Evolutionary conservation across 2,329 filamentous ascomycete species (phyloP).

Genomic region (Penicillium sp.): DNA sequence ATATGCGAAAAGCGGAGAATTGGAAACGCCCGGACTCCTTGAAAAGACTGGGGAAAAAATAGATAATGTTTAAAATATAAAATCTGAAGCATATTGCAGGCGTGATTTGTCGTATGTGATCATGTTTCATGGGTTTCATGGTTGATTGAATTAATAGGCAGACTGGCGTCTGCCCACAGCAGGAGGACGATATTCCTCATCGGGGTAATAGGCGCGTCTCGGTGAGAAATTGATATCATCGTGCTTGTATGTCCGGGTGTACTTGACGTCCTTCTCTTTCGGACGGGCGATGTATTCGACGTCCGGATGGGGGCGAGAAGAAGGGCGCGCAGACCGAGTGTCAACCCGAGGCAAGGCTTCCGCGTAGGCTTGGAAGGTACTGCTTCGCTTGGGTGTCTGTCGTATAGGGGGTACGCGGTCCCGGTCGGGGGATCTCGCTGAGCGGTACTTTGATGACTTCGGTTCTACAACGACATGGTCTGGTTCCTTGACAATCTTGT

Average conservation of each 20-base stretch:
- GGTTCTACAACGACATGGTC: conserved; percentile 32
- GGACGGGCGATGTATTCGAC: conserved; percentile 22
- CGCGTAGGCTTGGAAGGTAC: conserved; percentile 28
- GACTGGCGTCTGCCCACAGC: conserved; percentile 28
- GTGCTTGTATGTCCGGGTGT: conserved; percentile 27
- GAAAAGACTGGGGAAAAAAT: background rate
- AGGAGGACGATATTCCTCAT: conserved; percentile 18
- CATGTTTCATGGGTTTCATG: conserved; percentile 2
- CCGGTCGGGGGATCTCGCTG: conserved; percentile 29
- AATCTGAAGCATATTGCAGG: background rate
- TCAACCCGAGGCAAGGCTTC: conserved; percentile 27
- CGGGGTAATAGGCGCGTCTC: conserved; percentile 21
- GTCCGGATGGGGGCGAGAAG: conserved; percentile 22
- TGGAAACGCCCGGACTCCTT: conserved; percentile 1
- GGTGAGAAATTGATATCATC: conserved; percentile 22
- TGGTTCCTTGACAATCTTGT: conserved; percentile 31
- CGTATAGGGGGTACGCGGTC: conserved; percentile 23
- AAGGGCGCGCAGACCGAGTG: conserved; percentile 22
- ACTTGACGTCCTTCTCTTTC: conserved; percentile 31
- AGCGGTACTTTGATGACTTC: conserved; percentile 26
- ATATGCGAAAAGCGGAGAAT: conserved; percentile 9
- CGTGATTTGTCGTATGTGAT: conserved; percentile 1
- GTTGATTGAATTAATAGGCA: conserved; percentile 18
- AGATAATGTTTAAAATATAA: background rate
- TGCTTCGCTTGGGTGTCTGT: conserved; percentile 29